Evolutionary conservation across 768 basidiomycete species (phyloP).

Genomic region (Suillus variegatus): DNA sequence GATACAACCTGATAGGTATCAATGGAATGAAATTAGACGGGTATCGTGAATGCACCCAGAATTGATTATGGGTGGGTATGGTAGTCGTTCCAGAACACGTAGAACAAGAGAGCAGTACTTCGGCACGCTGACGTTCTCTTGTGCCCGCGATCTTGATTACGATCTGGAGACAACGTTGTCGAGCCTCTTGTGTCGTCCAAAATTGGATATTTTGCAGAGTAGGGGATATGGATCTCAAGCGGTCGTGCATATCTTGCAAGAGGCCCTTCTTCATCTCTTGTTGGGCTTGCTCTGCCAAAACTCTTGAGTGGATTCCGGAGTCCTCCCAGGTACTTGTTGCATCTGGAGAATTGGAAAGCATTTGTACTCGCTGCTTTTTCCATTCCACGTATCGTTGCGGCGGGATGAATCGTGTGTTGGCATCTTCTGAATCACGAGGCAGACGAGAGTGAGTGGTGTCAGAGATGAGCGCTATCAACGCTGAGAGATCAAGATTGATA

Average conservation of each 20-base stretch:
- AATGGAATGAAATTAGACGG: slow-evolving; percentile 53
- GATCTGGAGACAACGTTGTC: slow-evolving; percentile 71
- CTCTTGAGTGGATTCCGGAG: slow-evolving; percentile 61
- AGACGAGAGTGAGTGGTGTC: slow-evolving; percentile 77
- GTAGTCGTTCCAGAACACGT: slow-evolving; percentile 13
- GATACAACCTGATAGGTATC: slow-evolving; percentile 56
- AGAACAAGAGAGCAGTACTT: slow-evolving; percentile 53
- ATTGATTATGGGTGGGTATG: slow-evolving; percentile 40
- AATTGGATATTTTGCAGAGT: slow-evolving; percentile 48
- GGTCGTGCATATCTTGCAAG: slow-evolving; percentile 62
- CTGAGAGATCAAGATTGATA: slow-evolving; percentile 83
- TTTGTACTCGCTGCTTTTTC: slow-evolving; percentile 41
- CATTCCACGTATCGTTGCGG: slow-evolving; percentile 58
- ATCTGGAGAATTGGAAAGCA: slow-evolving; percentile 8
- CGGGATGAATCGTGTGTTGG: slow-evolving; percentile 64
- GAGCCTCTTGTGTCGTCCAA: slow-evolving; percentile 82
- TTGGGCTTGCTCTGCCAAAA: slow-evolving; percentile 68
- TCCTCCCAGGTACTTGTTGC: slow-evolving; percentile 24
- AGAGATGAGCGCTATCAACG: slow-evolving; percentile 81
- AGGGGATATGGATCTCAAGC: slow-evolving; percentile 31
- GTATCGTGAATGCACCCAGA: slow-evolving; percentile 69
- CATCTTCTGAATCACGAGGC: slow-evolving; percentile 56
- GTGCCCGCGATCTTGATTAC: slow-evolving; percentile 79
- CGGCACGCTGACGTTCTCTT: slow-evolving; percentile 62
- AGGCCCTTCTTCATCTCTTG: slow-evolving; percentile 72